phyloP scores from a whole-genome alignment of 208 protist species.

The Porcisia deanei region DNA sequence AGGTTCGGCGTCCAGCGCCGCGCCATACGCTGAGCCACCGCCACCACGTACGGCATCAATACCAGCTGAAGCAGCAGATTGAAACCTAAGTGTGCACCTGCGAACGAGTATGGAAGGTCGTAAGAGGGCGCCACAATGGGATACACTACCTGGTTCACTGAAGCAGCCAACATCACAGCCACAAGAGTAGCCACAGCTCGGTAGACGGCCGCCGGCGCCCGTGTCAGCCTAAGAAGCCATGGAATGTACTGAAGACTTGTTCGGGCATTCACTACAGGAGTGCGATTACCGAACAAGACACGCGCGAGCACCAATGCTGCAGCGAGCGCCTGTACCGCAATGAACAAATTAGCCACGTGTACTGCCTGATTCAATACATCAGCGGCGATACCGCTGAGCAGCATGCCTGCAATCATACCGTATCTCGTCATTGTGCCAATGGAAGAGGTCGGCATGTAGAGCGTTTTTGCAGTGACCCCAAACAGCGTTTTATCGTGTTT shows the following conservation, averaged over 20 bases:
- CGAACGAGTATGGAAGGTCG: slow-evolving; percentile 37
- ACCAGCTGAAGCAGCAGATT: slow-evolving; percentile 31
- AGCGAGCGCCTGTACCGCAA: slow-evolving; percentile 24
- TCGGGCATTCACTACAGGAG: not conserved
- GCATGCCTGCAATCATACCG: slow-evolving; percentile 38
- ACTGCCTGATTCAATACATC: slow-evolving; percentile 29
- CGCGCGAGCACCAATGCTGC: slow-evolving; percentile 20
- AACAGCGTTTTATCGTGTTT: slow-evolving; percentile 57
- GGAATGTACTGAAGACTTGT: slow-evolving; percentile 17
- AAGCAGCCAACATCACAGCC: slow-evolving; percentile 27
- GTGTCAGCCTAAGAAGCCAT: slow-evolving; percentile 18
- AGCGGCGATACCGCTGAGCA: slow-evolving; percentile 29
- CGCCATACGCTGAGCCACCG: slow-evolving; percentile 3
- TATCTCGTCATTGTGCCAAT: slow-evolving; percentile 10
- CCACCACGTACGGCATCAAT: slow-evolving; percentile 23
- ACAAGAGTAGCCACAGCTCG: slow-evolving; percentile 11
- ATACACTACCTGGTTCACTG: slow-evolving; percentile 51
- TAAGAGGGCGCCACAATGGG: slow-evolving; percentile 40
- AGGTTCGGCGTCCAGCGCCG: slow-evolving; percentile 10
- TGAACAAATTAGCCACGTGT: slow-evolving; percentile 24
- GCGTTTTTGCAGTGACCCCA: slow-evolving; percentile 4
- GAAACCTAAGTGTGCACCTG: slow-evolving; percentile 41
- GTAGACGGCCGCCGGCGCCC: slow-evolving; percentile 3
- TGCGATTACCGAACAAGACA: slow-evolving; percentile 6
- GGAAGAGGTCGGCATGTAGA: slow-evolving; percentile 8